Evolutionary conservation across 495 filamentous ascomycete species (phyloP).

Genomic region (Melanomma pulvis-pyrius): DNA sequence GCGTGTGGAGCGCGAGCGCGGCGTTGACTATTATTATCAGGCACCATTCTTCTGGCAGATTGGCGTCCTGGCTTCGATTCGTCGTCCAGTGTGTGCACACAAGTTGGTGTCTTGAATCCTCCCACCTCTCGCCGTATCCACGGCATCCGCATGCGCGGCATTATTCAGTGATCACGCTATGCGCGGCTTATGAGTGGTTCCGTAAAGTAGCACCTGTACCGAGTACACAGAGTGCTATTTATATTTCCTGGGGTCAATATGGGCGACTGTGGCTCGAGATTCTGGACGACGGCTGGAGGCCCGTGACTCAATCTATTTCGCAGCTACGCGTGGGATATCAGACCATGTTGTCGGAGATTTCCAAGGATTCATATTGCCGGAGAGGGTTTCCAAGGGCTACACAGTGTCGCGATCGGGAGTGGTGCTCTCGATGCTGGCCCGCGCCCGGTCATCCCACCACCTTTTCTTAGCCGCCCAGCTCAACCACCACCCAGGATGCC

Average conservation of each 20-base stretch:
- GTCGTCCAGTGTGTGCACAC: background rate
- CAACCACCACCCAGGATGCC: constrained; percentile 14
- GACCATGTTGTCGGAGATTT: constrained; percentile 26
- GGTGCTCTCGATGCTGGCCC: background rate
- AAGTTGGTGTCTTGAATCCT: background rate
- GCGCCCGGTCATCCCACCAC: constrained; percentile 1
- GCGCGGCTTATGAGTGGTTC: constrained; percentile 9
- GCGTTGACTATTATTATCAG: background rate
- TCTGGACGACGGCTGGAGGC: background rate
- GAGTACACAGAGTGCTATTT: constrained; percentile 18
- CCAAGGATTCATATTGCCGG: background rate
- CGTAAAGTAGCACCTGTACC: constrained; percentile 6
- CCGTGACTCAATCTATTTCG: constrained; percentile 13
- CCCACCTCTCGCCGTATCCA: background rate
- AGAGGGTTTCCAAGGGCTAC: constrained; percentile 9
- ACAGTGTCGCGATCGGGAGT: background rate
- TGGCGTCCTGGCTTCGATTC: background rate
- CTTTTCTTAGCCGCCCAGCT: constrained; percentile 33
- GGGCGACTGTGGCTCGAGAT: background rate
- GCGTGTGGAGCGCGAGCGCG: background rate
- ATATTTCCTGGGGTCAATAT: constrained; percentile 12
- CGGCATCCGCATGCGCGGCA: background rate
- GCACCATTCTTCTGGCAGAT: background rate
- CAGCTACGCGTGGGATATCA: constrained; percentile 14
- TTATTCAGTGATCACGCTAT: background rate